These are phyloP conservation scores for Litsea cubeba DNA, from an alignment of 164 flowering plant genomes.

Conservation along the genomic window DNA sequence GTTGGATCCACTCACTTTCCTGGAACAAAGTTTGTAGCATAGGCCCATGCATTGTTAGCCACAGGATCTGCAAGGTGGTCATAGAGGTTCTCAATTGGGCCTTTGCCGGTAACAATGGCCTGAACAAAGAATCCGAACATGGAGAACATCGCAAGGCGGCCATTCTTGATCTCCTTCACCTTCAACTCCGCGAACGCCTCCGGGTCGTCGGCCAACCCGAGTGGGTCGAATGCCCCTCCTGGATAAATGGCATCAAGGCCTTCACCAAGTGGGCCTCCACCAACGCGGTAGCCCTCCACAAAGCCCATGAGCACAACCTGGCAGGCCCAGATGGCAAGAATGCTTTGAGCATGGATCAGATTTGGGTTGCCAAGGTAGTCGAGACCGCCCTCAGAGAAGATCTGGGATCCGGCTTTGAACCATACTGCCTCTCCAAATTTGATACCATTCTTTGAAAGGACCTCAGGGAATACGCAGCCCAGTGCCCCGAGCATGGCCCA, in stretches of 20 bases:
- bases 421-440: constrained; percentile 22
- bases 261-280: constrained; percentile 23
- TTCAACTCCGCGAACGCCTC: constrained; percentile 73
- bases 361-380: constrained; percentile 24
- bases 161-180: constrained; percentile 77
- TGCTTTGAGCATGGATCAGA: constrained; percentile 24
- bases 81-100: constrained; percentile 71
- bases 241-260: constrained; percentile 21
- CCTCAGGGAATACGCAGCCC: constrained; percentile 20
- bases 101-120: constrained; percentile 75
- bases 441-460: constrained; percentile 21
- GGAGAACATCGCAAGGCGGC: constrained; percentile 66
- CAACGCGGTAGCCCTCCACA: constrained; percentile 22
- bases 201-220: constrained; percentile 75
- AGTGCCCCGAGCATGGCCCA: constrained; percentile 26
- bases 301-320: constrained; percentile 26
- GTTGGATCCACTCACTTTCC: constrained; percentile 39
- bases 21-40: constrained; percentile 74
- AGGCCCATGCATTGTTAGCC: constrained; percentile 81
- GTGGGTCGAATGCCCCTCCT: constrained; percentile 34
- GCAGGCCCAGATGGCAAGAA: constrained; percentile 23
- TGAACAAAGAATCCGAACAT: constrained; percentile 83
- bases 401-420: constrained; percentile 27
- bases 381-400: constrained; percentile 24
- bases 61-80: constrained; percentile 72